A percentile compares a stretch with the other conserved stretches of the same genome.
phyloP scores from a whole-genome alignment of 805 yeast genomes.

The Jamesozyma lodderae region DNA sequence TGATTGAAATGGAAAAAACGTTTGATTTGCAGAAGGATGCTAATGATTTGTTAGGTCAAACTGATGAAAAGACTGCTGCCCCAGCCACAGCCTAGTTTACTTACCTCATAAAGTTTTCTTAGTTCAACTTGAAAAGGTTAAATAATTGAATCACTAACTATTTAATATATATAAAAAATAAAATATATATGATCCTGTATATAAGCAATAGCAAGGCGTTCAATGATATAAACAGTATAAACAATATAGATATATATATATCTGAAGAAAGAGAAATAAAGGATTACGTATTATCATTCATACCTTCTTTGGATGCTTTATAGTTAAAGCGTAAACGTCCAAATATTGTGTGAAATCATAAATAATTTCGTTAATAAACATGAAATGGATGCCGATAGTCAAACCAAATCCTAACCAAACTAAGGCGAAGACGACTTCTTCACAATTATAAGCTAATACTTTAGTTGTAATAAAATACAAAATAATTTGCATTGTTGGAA shows the following conservation, averaged over 20 bases:
- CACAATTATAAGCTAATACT: slow-evolving; percentile 29
- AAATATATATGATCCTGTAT: slow-evolving; percentile 6
- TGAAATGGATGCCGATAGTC: slow-evolving; percentile 57
- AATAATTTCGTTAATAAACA: slow-evolving; percentile 71
- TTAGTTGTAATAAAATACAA: slow-evolving; percentile 24
- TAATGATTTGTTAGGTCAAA: slow-evolving; percentile 63
- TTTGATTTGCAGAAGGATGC: slow-evolving; percentile 74
- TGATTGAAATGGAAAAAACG: slow-evolving; percentile 89
- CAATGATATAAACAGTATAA: neutral
- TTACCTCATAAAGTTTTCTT: too few relatives aligned
- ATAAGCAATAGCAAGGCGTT: slow-evolving; percentile 5
- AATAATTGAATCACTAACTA: neutral
- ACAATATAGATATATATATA: neutral
- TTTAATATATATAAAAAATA: slow-evolving; percentile 1
- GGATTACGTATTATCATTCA: slow-evolving; percentile 5
- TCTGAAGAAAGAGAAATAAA: too few relatives aligned
- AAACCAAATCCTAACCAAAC: slow-evolving; percentile 60
- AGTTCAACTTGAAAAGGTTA: neutral
- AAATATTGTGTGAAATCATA: slow-evolving; percentile 73
- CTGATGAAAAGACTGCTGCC: slow-evolving; percentile 38
- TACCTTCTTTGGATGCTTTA: slow-evolving; percentile 63
- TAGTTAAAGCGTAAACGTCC: slow-evolving; percentile 79
- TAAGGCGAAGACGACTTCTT: slow-evolving; percentile 40
- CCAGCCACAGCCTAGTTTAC: too few relatives aligned
- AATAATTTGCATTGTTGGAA: slow-evolving; percentile 46